Evolutionary conservation across 768 basidiomycete species (phyloP), one percentile per base, ranked within the genome.

Genomic region (Mycena crocata): DNA sequence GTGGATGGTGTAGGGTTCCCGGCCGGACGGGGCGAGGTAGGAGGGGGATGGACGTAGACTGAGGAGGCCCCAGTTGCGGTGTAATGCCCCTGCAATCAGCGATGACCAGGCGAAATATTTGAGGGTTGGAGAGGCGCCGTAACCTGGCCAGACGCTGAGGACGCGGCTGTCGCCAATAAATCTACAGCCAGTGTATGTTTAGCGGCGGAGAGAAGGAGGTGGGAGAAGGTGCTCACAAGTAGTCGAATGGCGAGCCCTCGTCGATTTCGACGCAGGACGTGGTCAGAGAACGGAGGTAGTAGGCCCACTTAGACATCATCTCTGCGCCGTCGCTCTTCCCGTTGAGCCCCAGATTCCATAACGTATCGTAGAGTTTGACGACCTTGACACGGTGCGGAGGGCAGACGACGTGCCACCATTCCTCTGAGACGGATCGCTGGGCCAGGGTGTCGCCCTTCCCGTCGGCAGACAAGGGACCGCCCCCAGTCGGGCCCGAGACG

Each of bases 101-200:
- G 68, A 40, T 0, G 68, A 69, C 68, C 63, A 69, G 8, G 68
- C 68, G 26, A 62, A 69, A 4, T 64, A 26, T 17, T 51, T 42
- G 19, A 68, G 57, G 9, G 67, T 64, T 7, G 58, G 67, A 1
- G 62, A 64, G 28, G 5, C 19, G 3, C 57, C 62, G 62, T 64
- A 64, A 19, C 45, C 55, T 10, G 24, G 34, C 67, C 67, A 68
- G 17, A 56, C 30, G n/a, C 50, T 49, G 7, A 63, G 30, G 4
- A 63, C 50, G 14, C 31, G 21, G 19, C 57, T 32, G 23, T 9
- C 37, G 7, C 24, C 31, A 8, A 68, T 60, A 49, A 64, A 60
- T 28, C 58, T 64, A 32, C 13, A n/a, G 49, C 7, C 9, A 17
- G 30, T n/a, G 21, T 32, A 5, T n/a, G n/a, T n/a, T n/a, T n/a